Evolutionary conservation across 495 filamentous ascomycete genomes (phyloP), one percentile per base, ranked within the genome.

Genomic region (Umbilicaria muhlenbergii): DNA sequence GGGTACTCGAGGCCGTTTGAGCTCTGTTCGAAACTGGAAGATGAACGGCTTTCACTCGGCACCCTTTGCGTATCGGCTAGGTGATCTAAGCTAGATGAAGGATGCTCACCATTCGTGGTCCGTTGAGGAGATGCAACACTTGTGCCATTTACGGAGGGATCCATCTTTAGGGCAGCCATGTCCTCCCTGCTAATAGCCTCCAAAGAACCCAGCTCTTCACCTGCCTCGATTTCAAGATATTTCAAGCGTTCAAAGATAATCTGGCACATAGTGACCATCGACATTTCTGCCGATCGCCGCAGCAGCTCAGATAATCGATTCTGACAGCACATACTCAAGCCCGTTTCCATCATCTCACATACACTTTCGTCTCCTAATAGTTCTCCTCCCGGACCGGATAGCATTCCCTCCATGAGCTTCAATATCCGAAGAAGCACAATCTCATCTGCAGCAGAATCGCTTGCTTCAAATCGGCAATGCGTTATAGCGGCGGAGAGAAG

Each of bases 341-440:
- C 92, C 4, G 85, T 88, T 60, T 94, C 91, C 91, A 99, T 96
- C 91, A 99, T 96, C 56, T 94, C 84, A 55, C 91, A 99, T 11
- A 99, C 84, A 56, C 88, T 95, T 64, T 94, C 88, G 52, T 99
- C 91, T 31, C 89, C 87, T 3, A 94, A 71, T 2, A 96, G 68
- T 44, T 87, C 81, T 12, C 92, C 91, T 24, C 89, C 86, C 0
- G 91, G 86, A 1, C 92, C 84, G 39, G 85, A 86, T 41, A 99
- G 72, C 80, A 96, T 94, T 51, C 83, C 79, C 60, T 99, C 91
- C 91, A 99, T 96, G 48, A 99, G 71, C 56, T 94, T 91, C 42
- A 99, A 59, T 49, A 99, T 96, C 57, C 91, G 74, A 36, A 96
- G 65, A 36, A 96, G 62, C 14, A 99, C 91, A 42, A 95, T 86